A percentile compares a stretch with the other conserved stretches of the same genome.
These are phyloP conservation scores for Lobosporangium transversale DNA, from an alignment of 192 early-diverging fungal species.

Conservation along the genomic window DNA sequence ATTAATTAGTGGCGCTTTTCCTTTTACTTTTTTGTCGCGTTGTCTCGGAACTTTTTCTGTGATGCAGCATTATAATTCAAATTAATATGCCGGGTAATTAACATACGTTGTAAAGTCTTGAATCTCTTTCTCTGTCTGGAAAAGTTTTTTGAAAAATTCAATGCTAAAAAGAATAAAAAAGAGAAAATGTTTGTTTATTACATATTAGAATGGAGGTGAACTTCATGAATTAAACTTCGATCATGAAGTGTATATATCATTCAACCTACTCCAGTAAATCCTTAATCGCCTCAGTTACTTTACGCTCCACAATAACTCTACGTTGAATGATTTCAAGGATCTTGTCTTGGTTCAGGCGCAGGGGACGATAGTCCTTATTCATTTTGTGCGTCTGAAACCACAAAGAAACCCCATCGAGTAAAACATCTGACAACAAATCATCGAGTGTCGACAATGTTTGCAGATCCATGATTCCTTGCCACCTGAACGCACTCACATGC, in stretches of 20 bases:
- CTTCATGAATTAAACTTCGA: too few relatives aligned
- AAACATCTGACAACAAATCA: constrained; percentile 59
- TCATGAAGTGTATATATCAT: too few relatives aligned
- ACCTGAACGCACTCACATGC: not conserved
- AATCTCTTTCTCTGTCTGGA: constrained; percentile 45
- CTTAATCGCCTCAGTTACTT: constrained; percentile 53
- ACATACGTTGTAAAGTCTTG: constrained; percentile 58
- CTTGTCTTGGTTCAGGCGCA: constrained; percentile 21
- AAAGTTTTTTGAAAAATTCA: constrained; percentile 40
- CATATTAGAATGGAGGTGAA: too few relatives aligned
- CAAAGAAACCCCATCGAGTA: constrained; percentile 57
- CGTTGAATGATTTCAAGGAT: constrained; percentile 55
- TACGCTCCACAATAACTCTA: constrained; percentile 45
- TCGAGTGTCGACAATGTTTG: constrained; percentile 58
- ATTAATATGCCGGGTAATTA: too few relatives aligned
- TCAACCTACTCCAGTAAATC: constrained; percentile 55
- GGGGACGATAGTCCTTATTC: constrained; percentile 50
- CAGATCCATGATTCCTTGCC: constrained; percentile 54
- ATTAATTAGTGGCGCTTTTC: too few relatives aligned
- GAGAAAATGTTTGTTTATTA: not conserved
- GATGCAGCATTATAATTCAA: too few relatives aligned
- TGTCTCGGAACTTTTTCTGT: too few relatives aligned
- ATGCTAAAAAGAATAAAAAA: constrained; percentile 27
- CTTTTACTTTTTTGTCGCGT: too few relatives aligned
- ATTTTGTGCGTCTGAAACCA: constrained; percentile 66